A percentile compares a stretch with the other conserved stretches of the same genome.
Evolutionary conservation across 1,284 basidiomycete genomes (phyloP).

Genomic region (Malassezia restricta): DNA sequence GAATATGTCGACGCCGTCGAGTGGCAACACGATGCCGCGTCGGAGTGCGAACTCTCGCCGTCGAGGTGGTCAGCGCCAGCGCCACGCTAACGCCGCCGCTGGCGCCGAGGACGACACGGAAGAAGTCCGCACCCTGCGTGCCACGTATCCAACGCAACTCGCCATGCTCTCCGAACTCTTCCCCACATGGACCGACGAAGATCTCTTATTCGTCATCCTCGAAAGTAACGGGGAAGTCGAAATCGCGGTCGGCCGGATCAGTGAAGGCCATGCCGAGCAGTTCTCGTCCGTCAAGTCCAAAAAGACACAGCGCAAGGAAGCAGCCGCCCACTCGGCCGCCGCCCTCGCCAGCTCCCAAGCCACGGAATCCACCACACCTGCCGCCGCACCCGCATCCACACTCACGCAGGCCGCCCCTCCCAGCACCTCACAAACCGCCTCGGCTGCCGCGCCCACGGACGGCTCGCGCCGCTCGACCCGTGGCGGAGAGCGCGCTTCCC

Average conservation of each 20-base stretch:
- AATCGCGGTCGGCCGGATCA: conserved; percentile 62
- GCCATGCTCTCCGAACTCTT: conserved; percentile 64
- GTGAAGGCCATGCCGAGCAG: conserved; percentile 65
- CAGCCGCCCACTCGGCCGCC: conserved; percentile 15
- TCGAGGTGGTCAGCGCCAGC: conserved; percentile 6
- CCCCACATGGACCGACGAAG: conserved; percentile 65
- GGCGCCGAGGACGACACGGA: conserved; percentile 40
- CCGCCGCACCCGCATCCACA: not conserved
- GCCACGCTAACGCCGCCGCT: conserved; percentile 6
- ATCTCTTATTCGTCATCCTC: conserved; percentile 61
- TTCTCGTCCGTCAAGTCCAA: conserved; percentile 77
- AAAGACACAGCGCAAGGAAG: conserved; percentile 51
- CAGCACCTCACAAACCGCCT: not conserved
- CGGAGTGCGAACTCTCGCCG: conserved; percentile 11
- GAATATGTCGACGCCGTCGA: conserved; percentile 15
- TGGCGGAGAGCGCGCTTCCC: conserved; percentile 2
- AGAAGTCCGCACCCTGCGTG: conserved; percentile 33
- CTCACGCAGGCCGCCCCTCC: not conserved
- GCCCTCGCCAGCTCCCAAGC: not conserved
- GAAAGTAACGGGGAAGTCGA: conserved; percentile 66
- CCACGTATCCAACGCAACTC: conserved; percentile 47
- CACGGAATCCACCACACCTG: not conserved
- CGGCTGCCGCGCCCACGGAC: not conserved
- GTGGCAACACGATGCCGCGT: conserved; percentile 9
- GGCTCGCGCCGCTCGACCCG: conserved; percentile 4